These are phyloP conservation scores for Apostasia shenzhenica DNA, from an alignment of 106 monocot genomes.

Conservation along the genomic window DNA sequence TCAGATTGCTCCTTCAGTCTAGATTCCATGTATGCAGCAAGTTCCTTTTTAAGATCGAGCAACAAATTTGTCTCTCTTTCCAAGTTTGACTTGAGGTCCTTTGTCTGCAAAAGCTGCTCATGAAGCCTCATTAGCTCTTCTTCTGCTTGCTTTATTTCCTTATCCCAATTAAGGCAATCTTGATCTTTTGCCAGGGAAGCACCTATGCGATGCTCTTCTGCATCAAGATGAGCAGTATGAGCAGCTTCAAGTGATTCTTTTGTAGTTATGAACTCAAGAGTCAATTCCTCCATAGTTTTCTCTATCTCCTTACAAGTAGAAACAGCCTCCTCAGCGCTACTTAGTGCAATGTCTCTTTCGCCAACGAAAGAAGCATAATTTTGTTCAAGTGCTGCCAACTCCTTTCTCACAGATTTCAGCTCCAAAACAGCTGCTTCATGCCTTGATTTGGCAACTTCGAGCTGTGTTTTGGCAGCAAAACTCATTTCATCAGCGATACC, in stretches of 20 bases:
- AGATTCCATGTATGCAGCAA: constrained; percentile 18
- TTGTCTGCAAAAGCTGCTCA: constrained; percentile 9
- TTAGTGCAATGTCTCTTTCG: constrained; percentile 13
- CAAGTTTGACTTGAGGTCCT: constrained; percentile 15
- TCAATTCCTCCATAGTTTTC: constrained; percentile 20
- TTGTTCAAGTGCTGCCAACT: constrained; percentile 4
- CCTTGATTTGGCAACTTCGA: constrained; percentile 18
- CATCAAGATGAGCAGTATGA: constrained; percentile 26
- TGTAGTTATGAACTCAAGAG: constrained; percentile 15
- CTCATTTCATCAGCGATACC: constrained; percentile 21
- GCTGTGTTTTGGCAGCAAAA: constrained; percentile 19
- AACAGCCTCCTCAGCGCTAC: constrained; percentile 15
- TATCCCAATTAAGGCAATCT: constrained; percentile 23
- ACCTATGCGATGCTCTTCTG: constrained; percentile 25
- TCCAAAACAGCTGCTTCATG: constrained; percentile 17
- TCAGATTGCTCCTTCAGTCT: constrained; percentile 14
- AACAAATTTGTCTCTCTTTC: constrained; percentile 5
- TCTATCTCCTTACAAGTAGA: constrained; percentile 14
- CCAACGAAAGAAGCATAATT: constrained; percentile 7
- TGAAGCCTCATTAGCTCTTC: constrained; percentile 12
- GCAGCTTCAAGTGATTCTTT: constrained; percentile 24
- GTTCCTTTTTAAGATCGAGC: constrained; percentile 6
- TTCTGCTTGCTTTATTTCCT: constrained; percentile 23
- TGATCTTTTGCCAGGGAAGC: constrained; percentile 22
- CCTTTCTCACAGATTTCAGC: constrained; percentile 14